Evolutionary conservation across 164 flowering plant species (phyloP), one percentile per base, ranked within the genome.

Genomic region (Magnolia changhungtana): DNA sequence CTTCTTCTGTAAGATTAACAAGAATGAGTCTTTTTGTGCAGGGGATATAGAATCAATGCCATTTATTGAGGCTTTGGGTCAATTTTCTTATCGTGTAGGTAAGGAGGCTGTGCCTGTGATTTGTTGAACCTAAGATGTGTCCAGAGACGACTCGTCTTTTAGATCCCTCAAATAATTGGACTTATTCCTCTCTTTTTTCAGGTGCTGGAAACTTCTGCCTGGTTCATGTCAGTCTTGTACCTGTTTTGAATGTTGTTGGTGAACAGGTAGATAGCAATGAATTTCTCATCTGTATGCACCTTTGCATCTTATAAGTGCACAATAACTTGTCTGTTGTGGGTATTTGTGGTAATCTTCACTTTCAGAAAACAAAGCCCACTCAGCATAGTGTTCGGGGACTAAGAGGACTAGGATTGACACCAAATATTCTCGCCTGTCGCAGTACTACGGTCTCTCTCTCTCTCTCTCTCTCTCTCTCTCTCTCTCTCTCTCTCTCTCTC

Each of bases 41-140:
- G 99, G 99, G 61, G 99, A 96, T 74, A 96, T 96, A 77, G 98
- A 96, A 72, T 93, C 98, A 21, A 92, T 92, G 95, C 97, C 97
- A 27, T 96, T 89, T 80, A 89, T 88, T 73, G 99, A 96, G 80
- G 99, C 99, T 63, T 82, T 96, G 64, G 94, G 95, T 67, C 99
- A 94, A 71, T 93, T 95, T 77, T 95, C 99, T 1, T 91, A 89
- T 76, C 98, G 90, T 72, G 97, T 92, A 21, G 98, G 99, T 92
- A 85, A 79, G 84, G 31, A 51, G 24, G 8, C 63, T 69, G 51
- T 69, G 7, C 14, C 1, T 70, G 58, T n/a, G 49, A n/a, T 70
- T 70, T 50, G 8, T 10, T 68, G 14, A 50, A n/a, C 8, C 14
- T 9, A 23, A 19, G 27, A 49, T 70, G 24, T 49, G 14, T 50